Conservation (phyloP, 176 grass and related monocot species). For the Zea mays region DNA sequence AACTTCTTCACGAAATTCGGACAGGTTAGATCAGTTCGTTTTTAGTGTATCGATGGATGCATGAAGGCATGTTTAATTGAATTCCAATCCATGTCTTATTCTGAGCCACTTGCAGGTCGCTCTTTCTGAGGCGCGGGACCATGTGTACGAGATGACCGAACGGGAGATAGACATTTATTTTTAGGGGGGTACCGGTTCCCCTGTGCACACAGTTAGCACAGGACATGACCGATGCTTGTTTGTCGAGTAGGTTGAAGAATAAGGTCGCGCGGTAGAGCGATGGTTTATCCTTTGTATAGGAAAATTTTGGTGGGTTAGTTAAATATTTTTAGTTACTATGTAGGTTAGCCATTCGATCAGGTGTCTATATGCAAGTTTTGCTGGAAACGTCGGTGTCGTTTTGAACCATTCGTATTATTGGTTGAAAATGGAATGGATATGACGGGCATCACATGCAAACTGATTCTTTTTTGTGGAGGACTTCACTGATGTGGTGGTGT, state of each 20-base stretch:
- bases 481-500: not conserved
- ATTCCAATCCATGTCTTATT: constrained; percentile 18
- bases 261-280: constrained; percentile 30
- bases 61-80: constrained; percentile 30
- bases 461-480: too few relatives aligned
- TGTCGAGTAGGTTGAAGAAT: constrained; percentile 22
- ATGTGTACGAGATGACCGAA: constrained; percentile 86
- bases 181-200: constrained; percentile 47
- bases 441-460: not conserved
- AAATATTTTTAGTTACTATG: not conserved
- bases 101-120: constrained; percentile 72
- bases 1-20: constrained; percentile 96
- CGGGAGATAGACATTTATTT: constrained; percentile 93
- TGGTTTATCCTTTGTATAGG: constrained; percentile 29
- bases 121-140: constrained; percentile 73
- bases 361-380: constrained; percentile 35
- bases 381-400: constrained; percentile 7
- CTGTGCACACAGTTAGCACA: not conserved
- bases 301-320: constrained; percentile 46
- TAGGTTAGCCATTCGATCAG: constrained; percentile 40
- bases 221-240: constrained; percentile 17
- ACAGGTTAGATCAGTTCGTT: constrained; percentile 52
- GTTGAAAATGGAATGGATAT: constrained; percentile 4
- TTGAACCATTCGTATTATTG: constrained; percentile 24
- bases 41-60: constrained; percentile 18